Base-by-base conservation (phyloP, 2,329 filamentous ascomycete species). In the Cylindrodendrum hubeiense region DNA sequence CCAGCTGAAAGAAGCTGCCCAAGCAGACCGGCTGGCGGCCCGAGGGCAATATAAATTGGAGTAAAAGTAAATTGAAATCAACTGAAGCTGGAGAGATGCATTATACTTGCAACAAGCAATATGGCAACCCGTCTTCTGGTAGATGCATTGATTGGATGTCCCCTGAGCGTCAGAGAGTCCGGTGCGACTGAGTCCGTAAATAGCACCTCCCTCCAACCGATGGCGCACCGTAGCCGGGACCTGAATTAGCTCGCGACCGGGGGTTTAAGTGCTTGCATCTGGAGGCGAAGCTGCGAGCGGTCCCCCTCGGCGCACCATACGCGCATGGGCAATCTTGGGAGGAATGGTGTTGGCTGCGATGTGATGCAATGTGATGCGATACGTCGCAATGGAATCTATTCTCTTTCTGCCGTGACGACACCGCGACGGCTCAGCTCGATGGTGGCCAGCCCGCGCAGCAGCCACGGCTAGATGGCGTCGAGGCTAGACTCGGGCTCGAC, bases 191-290 rank as follows among this genome's bases (percentile, higher is more conserved):
- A 51, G n/a, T 58, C 26, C 17, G 62, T 47, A 69, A 71, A 69
- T 69, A 68, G 60, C 54, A n/a, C 21, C 57, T 30, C 13, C 30
- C 9, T n/a, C 33, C 13, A 39, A 26, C 37, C 37, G 15, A 30
- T 12, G 28, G 28, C 28, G 28, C 28, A 30, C 28, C 28, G 28
- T 30, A 39, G 37, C 15, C n/a, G 15, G 58, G 47, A 65, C 57
- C 57, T 49, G 54, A 33, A 41, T 24, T 54, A 41, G 22, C 51
- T 39, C 53, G 50, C 44, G 71, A 73, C 71, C 67, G 28, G 71
- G 71, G 71, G 59, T 73, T 73, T 71, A 73, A 73, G 71, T 73
- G 71, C 71, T 73, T 73, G 71, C 71, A 73, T 72, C 46, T 7
- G 26, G 37, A 49, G 60, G 60, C 54, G 24, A 7, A 30, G 47